Percentiles rank a stretch among this genome's conserved stretches.
Evolutionary conservation across 2,329 filamentous ascomycete genomes (phyloP).

Genomic region (Aspergillus tanneri): DNA sequence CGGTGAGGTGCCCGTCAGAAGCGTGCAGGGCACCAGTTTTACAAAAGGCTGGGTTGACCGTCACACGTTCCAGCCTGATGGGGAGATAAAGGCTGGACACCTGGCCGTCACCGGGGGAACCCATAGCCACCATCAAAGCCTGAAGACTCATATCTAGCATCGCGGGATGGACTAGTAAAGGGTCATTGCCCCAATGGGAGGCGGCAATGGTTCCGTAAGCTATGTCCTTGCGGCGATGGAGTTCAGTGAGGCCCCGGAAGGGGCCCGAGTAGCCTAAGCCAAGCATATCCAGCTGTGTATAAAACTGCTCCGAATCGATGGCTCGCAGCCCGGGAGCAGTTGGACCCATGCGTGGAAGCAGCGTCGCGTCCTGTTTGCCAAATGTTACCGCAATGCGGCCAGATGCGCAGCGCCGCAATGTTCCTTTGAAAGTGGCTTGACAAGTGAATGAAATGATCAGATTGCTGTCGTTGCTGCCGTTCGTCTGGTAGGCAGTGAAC

Average conservation of each 20-base stretch:
- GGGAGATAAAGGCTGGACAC: constrained; percentile 15
- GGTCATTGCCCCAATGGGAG: not conserved
- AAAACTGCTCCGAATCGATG: constrained; percentile 5
- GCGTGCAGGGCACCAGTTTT: not conserved
- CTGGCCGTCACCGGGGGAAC: constrained; percentile 15
- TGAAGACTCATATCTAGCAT: constrained; percentile 27
- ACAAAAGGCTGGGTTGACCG: constrained; percentile 1
- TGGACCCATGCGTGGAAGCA: not conserved
- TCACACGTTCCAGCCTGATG: constrained; percentile 12
- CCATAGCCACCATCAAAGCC: constrained; percentile 25
- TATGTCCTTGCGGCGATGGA: not conserved
- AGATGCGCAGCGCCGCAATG: constrained; percentile 2
- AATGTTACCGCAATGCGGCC: constrained; percentile 2
- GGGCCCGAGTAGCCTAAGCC: constrained; percentile 1
- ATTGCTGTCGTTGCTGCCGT: not conserved
- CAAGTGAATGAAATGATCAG: not conserved
- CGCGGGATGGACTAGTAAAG: constrained; percentile 17
- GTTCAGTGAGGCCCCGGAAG: constrained; percentile 1
- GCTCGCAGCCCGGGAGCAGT: not conserved
- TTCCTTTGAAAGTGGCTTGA: not conserved
- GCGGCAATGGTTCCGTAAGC: not conserved
- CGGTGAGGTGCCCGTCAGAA: not conserved
- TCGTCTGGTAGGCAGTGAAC: constrained; percentile 3
- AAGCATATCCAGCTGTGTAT: not conserved
- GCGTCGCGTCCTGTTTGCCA: not conserved